Percentiles rank a stretch among this genome's conserved stretches.
Evolutionary conservation across 176 grass and related monocot genomes (phyloP).

Genomic region (Aegilops tauschii): DNA sequence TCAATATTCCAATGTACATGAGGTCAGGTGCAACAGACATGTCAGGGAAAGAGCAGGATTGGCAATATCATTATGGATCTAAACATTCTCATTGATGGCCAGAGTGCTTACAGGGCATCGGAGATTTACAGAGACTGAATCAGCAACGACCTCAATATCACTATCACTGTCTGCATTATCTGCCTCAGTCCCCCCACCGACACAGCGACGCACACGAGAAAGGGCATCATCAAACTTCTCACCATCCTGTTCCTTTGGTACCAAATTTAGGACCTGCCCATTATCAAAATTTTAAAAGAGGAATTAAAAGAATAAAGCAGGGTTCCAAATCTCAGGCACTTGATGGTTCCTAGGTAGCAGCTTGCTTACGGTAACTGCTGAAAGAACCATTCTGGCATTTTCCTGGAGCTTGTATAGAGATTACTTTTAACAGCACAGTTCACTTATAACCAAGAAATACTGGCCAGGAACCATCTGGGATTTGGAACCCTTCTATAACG

Average conservation of each 20-base stretch:
- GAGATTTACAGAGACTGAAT: slow-evolving; percentile 76
- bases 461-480: not conserved
- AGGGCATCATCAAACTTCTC: slow-evolving; percentile 79
- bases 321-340: slow-evolving; percentile 4
- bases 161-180: slow-evolving; percentile 74
- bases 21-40: not conserved
- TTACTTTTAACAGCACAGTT: slow-evolving; percentile 1
- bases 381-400: slow-evolving; percentile 2
- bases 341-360: slow-evolving; percentile 19
- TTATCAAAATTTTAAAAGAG: slow-evolving; percentile 24
- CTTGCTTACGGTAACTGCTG: slow-evolving; percentile 7
- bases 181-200: slow-evolving; percentile 73
- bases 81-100: slow-evolving; percentile 3
- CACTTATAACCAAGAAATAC: slow-evolving; percentile 14
- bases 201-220: slow-evolving; percentile 71
- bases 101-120: slow-evolving; percentile 85
- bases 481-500: slow-evolving; percentile 10
- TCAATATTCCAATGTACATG: slow-evolving; percentile 5
- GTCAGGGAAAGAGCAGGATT: not conserved
- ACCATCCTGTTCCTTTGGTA: slow-evolving; percentile 82
- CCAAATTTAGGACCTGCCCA: slow-evolving; percentile 67
- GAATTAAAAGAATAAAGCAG: slow-evolving; percentile 18
- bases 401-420: not conserved
- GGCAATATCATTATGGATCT: slow-evolving; percentile 15
- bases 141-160: slow-evolving; percentile 87